Evolutionary conservation across 1,139 yeast species (phyloP).

Genomic region (Pichia sp.): DNA sequence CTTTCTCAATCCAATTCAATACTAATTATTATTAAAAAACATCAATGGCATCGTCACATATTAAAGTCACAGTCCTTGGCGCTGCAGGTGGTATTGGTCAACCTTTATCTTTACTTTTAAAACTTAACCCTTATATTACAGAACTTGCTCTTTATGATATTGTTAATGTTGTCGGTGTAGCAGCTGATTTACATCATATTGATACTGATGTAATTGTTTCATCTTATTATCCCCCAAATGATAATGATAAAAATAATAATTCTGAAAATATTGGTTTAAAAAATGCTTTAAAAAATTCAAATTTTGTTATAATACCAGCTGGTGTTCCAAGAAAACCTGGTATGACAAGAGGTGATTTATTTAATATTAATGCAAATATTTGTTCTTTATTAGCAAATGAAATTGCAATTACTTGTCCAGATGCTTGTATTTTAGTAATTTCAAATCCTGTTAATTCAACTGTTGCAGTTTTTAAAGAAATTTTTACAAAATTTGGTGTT

Average conservation of each 20-base stretch:
- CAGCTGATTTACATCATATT: conserved; percentile 85
- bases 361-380: conserved; percentile 88
- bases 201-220: conserved; percentile 71
- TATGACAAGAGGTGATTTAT: conserved; percentile 95
- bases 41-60: neutral
- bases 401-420: conserved; percentile 66
- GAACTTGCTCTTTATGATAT: conserved; percentile 83
- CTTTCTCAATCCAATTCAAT: neutral
- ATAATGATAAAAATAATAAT: conserved; percentile 32
- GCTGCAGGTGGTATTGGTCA: conserved; percentile 94
- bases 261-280: conserved; percentile 40
- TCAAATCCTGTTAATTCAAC: conserved; percentile 97
- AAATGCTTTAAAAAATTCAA: conserved; percentile 61
- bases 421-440: conserved; percentile 71
- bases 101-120: conserved; percentile 80
- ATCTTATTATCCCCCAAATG: conserved; percentile 58
- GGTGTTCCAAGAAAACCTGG: conserved; percentile 98
- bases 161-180: conserved; percentile 87
- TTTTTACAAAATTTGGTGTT: conserved; percentile 65
- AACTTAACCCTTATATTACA: conserved; percentile 51
- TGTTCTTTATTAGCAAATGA: conserved; percentile 78
- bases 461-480: conserved; percentile 88
- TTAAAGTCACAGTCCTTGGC: conserved; percentile 66
- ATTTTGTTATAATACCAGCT: conserved; percentile 85
- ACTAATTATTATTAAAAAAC: no score